Conservation (phyloP, 1,284 basidiomycete species). For the Chondrostereum purpureum region DNA sequence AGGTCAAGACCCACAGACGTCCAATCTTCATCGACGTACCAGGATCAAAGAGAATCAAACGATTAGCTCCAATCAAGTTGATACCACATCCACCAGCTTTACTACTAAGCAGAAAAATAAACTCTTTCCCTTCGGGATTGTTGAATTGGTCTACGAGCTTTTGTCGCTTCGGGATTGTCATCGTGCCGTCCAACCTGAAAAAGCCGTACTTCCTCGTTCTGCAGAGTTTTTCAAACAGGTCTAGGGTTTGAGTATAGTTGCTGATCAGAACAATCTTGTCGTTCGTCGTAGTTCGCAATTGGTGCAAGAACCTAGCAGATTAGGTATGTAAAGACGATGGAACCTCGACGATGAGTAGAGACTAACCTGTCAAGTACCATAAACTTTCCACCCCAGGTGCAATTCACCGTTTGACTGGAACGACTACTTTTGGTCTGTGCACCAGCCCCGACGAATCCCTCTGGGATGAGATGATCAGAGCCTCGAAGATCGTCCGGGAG, state of each 20-base stretch:
- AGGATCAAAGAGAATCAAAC: conserved; percentile 94
- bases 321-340: not conserved
- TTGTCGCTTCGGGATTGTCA: conserved; percentile 92
- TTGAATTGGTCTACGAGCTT: conserved; percentile 98
- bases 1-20: conserved; percentile 3
- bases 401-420: conserved; percentile 56
- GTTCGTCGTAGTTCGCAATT: conserved; percentile 72
- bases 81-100: conserved; percentile 98
- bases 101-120: conserved; percentile 92
- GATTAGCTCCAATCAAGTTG: conserved; percentile 96
- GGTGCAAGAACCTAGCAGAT: conserved; percentile 73
- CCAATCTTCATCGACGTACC: conserved; percentile 46
- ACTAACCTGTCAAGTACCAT: conserved; percentile 84
- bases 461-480: conserved; percentile 79
- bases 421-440: conserved; percentile 31
- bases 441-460: conserved; percentile 66
- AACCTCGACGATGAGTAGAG: not conserved
- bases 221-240: conserved; percentile 87
- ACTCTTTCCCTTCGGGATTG: conserved; percentile 90
- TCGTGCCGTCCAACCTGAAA: conserved; percentile 90
- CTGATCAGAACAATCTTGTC: conserved; percentile 99
- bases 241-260: conserved; percentile 97
- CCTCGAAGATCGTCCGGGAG: conserved; percentile 85
- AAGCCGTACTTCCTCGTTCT: conserved; percentile 86
- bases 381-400: conserved; percentile 89